A percentile compares a stretch with the other conserved stretches of the same genome.
Conservation (phyloP, 2,329 filamentous ascomycete species). For the Mariannaea elegans region DNA sequence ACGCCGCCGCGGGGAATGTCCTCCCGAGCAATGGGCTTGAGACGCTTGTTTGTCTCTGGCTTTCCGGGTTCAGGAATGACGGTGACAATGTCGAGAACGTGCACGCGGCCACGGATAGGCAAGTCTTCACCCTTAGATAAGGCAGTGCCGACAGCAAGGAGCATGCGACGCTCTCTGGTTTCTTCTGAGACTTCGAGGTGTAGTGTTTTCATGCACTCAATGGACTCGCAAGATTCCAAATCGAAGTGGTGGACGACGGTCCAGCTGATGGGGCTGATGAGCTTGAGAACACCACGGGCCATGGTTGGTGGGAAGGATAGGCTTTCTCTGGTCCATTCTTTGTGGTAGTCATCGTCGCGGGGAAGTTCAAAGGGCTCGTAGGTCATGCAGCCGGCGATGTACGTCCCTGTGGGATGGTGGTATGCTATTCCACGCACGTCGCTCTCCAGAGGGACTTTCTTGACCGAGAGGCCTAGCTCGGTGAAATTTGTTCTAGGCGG, state of each 20-base stretch:
- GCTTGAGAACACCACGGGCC: constrained; percentile 76
- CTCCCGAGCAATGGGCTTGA: constrained; percentile 89
- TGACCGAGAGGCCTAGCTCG: constrained; percentile 79
- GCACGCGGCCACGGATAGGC: constrained; percentile 82
- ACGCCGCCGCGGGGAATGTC: constrained; percentile 92
- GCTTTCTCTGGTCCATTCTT: constrained; percentile 81
- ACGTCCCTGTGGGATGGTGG: constrained; percentile 77
- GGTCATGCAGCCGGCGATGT: constrained; percentile 77
- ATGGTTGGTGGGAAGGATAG: constrained; percentile 70
- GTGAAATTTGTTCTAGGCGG: constrained; percentile 72
- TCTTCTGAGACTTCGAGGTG: constrained; percentile 90
- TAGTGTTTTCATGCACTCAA: constrained; percentile 84
- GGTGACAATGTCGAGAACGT: constrained; percentile 89
- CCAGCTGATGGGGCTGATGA: constrained; percentile 82
- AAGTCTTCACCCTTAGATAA: constrained; percentile 91
- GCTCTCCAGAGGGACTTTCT: constrained; percentile 73
- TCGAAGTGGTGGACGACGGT: constrained; percentile 78
- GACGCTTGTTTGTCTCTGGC: constrained; percentile 84
- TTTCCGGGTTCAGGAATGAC: constrained; percentile 89
- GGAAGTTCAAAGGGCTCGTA: constrained; percentile 81
- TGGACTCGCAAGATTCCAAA: constrained; percentile 77
- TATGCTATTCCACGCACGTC: constrained; percentile 80
- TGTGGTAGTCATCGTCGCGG: constrained; percentile 84
- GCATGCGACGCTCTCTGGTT: constrained; percentile 83
- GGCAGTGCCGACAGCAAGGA: constrained; percentile 87